Evolutionary conservation across 345 rosid genomes (phyloP).

Genomic region (Eutrema yunnanense): DNA sequence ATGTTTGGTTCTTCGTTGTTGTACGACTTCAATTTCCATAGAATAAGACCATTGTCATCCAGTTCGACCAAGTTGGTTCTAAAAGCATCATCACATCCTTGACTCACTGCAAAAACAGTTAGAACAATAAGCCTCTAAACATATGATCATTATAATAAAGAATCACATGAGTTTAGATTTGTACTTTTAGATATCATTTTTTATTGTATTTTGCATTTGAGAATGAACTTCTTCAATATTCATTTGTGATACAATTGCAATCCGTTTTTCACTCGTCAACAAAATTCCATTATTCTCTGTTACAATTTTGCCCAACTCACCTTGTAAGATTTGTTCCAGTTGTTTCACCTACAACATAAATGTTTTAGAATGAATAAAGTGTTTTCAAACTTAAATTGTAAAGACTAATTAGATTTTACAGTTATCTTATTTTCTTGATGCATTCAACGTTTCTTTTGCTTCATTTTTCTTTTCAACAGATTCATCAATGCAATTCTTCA

Average conservation of each 20-base stretch:
- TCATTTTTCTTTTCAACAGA: too few species aligned
- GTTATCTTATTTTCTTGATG: too few species aligned
- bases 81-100: conserved; percentile 58
- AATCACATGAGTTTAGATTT: conserved; percentile 9
- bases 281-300: too few species aligned
- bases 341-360: too few species aligned
- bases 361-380: too few species aligned
- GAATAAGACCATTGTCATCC: conserved; percentile 44
- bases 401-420: too few species aligned
- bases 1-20: conserved; percentile 29
- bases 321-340: too few species aligned
- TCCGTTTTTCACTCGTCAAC: too few species aligned
- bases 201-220: conserved; percentile 41
- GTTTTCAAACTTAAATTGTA: too few species aligned
- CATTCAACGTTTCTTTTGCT: too few species aligned
- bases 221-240: conserved; percentile 46
- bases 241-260: conserved; percentile 39
- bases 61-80: conserved; percentile 50
- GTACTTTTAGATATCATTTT: conserved; percentile 38
- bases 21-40: conserved; percentile 62
- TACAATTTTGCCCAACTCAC: too few species aligned
- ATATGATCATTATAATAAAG: neutral
- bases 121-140: neutral
- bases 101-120: conserved; percentile 30
- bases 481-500: too few species aligned